A percentile compares a stretch with the other conserved stretches of the same genome.
phyloP scores from a whole-genome alignment of 441 rosid species.

The Cnidoscolus chayamansa region DNA sequence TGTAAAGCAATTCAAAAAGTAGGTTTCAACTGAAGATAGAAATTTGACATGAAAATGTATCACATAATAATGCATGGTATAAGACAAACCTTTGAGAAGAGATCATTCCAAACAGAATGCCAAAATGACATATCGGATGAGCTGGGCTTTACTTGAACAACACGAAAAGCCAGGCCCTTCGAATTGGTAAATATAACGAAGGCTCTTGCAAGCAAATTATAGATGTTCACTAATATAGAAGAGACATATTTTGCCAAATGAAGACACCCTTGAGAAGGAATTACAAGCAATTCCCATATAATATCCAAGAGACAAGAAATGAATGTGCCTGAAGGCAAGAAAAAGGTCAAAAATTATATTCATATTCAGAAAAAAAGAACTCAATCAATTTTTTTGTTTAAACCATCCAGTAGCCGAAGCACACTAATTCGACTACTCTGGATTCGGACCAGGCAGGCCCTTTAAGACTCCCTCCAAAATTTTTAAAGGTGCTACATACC shows the following conservation, averaged over 20 bases:
- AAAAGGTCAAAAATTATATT: neutral
- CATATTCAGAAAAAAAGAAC: neutral
- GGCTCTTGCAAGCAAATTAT: neutral
- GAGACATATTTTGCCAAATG: neutral
- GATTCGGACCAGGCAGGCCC: too few relatives aligned
- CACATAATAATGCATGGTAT: neutral
- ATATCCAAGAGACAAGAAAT: neutral
- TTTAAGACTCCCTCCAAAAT: too few relatives aligned
- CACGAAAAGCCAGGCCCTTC: neutral
- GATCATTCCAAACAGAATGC: slow-evolving; percentile 9
- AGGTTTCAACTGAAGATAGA: neutral
- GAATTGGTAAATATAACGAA: neutral
- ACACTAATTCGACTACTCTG: too few relatives aligned
- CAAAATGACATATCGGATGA: slow-evolving; percentile 9
- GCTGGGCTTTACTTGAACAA: slow-evolving; percentile 11
- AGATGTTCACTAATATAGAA: slow-evolving; percentile 3
- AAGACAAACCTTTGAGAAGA: slow-evolving; percentile 9
- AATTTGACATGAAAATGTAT: neutral
- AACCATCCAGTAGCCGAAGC: too few relatives aligned
- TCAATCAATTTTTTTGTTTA: neutral
- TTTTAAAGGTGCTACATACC: too few relatives aligned
- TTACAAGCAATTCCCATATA: neutral
- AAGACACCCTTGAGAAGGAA: slow-evolving; percentile 3
- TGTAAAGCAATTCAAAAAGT: neutral
- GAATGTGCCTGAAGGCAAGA: neutral